A percentile compares a stretch with the other conserved stretches of the same genome.
These are phyloP conservation scores for Grifola frondosa DNA, from an alignment of 1,284 basidiomycete genomes.

Conservation along the genomic window DNA sequence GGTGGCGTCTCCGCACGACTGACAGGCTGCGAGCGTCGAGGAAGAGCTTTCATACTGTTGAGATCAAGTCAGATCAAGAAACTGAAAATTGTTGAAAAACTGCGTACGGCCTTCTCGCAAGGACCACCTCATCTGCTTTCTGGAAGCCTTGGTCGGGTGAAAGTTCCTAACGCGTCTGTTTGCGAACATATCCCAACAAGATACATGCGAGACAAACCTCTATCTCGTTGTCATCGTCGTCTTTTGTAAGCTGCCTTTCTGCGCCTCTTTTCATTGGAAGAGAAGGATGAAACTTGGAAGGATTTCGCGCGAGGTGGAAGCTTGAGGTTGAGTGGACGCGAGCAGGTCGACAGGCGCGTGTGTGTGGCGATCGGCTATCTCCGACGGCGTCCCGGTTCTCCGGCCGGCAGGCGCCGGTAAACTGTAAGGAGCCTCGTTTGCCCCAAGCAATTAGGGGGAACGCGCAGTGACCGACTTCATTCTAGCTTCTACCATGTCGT, in stretches of 20 bases:
- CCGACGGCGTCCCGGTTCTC: no score
- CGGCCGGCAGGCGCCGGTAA: no score
- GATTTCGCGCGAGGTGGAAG: no score
- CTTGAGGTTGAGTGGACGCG: no score
- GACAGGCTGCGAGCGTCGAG: constrained; percentile 43
- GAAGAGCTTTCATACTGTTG: constrained; percentile 56
- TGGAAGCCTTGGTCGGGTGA: constrained; percentile 45
- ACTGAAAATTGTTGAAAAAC: neutral
- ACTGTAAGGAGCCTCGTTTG: no score
- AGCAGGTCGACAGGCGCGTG: no score
- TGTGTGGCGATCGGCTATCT: no score
- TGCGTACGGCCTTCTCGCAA: constrained; percentile 53
- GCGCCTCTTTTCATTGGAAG: constrained; percentile 82
- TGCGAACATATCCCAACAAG: neutral
- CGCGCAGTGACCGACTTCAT: constrained; percentile 1
- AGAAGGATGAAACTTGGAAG: no score
- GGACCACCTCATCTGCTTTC: constrained; percentile 53
- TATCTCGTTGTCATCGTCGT: constrained; percentile 42
- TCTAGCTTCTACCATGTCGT: constrained; percentile 41
- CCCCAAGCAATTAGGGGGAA: no score
- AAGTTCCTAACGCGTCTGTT: constrained; percentile 37
- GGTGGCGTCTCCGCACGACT: constrained; percentile 11
- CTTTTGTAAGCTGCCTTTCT: constrained; percentile 70
- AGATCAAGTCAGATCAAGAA: constrained; percentile 13
- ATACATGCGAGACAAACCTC: constrained; percentile 22